Evolutionary conservation across 2,329 filamentous ascomycete species (phyloP).

Genomic region (Paradendryphiella salina): DNA sequence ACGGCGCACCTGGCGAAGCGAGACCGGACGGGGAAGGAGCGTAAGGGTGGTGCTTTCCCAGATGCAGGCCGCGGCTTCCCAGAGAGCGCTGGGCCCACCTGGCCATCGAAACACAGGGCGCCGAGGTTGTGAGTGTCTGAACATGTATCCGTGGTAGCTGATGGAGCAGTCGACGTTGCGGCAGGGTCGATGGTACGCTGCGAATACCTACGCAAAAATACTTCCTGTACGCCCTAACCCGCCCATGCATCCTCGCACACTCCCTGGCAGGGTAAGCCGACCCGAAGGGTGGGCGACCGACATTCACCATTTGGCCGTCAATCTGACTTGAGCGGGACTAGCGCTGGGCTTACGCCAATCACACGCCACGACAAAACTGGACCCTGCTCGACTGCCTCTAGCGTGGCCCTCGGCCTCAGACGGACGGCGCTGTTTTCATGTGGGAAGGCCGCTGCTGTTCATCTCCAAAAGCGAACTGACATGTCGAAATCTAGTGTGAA

Average conservation of each 20-base stretch:
- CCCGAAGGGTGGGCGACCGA: constrained; percentile 2
- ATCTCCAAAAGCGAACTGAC: constrained; percentile 20
- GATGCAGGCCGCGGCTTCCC: constrained; percentile 17
- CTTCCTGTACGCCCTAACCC: background rate
- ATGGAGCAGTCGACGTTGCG: background rate
- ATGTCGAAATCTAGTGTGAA: constrained; percentile 11
- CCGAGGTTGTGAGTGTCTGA: background rate
- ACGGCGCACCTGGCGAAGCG: constrained; percentile 16
- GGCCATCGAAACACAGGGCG: constrained; percentile 2
- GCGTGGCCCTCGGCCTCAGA: constrained; percentile 10
- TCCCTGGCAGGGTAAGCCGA: background rate
- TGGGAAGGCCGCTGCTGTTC: constrained; percentile 17
- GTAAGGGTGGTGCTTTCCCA: constrained; percentile 13
- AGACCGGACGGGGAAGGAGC: constrained; percentile 23
- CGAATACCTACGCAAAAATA: background rate
- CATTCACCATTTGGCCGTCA: constrained; percentile 12
- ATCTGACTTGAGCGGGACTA: constrained; percentile 15
- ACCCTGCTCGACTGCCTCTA: constrained; percentile 11
- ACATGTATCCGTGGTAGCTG: too few species aligned
- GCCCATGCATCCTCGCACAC: too few species aligned
- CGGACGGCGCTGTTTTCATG: constrained; percentile 14
- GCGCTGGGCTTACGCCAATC: constrained; percentile 3
- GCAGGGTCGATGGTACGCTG: background rate
- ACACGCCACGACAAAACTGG: background rate
- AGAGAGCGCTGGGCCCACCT: constrained; percentile 2